phyloP scores from a whole-genome alignment of 768 basidiomycete species.

The Termitomyces sp. region DNA sequence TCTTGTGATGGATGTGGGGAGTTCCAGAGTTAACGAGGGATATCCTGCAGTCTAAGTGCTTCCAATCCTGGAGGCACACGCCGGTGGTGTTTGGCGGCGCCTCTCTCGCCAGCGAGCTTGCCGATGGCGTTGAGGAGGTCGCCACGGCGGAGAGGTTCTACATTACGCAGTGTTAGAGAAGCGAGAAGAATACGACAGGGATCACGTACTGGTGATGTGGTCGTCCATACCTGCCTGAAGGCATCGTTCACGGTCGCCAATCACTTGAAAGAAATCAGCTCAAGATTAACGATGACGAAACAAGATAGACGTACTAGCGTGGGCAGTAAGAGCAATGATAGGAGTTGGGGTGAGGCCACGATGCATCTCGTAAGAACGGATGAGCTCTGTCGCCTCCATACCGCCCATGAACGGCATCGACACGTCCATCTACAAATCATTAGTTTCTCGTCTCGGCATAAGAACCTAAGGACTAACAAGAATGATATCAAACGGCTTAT shows the following conservation, averaged over 20 bases:
- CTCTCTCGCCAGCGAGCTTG: constrained; percentile 69
- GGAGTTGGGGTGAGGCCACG: constrained; percentile 66
- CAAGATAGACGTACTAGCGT: constrained; percentile 73
- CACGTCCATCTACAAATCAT: constrained; percentile 78
- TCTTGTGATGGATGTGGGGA: not conserved
- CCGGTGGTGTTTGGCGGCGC: constrained; percentile 31
- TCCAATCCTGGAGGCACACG: constrained; percentile 8
- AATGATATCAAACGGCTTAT: constrained; percentile 85
- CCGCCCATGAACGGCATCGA: constrained; percentile 99
- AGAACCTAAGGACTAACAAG: constrained; percentile 50
- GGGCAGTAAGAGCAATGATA: constrained; percentile 95
- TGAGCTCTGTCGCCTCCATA: constrained; percentile 94
- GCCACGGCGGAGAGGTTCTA: constrained; percentile 75
- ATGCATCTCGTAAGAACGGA: constrained; percentile 78
- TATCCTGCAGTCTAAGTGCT: not conserved
- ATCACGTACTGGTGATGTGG: constrained; percentile 69
- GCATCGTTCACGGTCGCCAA: constrained; percentile 59
- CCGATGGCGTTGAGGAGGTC: constrained; percentile 81
- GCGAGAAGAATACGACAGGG: constrained; percentile 1
- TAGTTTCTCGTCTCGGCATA: not conserved
- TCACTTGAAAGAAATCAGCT: constrained; percentile 50
- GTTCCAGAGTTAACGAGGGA: not conserved
- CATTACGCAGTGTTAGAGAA: constrained; percentile 4
- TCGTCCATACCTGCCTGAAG: constrained; percentile 62
- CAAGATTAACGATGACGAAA: not conserved